Evolutionary conservation across 495 filamentous ascomycete genomes (phyloP), one percentile per base, ranked within the genome.

Genomic region (Podospora australis): DNA sequence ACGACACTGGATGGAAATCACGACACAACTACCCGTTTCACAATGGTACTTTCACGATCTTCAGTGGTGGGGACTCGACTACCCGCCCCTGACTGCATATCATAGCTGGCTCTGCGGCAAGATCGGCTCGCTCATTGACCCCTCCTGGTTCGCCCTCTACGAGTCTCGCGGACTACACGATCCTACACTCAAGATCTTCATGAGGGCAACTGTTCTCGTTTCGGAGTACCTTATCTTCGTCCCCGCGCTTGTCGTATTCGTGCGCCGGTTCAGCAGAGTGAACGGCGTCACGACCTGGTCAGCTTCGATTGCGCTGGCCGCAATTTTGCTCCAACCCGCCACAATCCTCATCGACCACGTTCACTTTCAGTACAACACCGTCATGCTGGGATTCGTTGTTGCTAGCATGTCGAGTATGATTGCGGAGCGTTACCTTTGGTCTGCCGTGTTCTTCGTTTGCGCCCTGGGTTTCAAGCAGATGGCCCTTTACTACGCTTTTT

Each of bases 291-390:
- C 72, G 26, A 75, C 74, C 16, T 94, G 88, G 87, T 85, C 85
- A 19, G 76, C 80, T 42, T 87, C 86, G 0, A 82, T 96, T 51
- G 90, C 92, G 1, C 79, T 97, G 7, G 83, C 84, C 17, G 92
- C 90, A 0, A 83, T 97, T 42, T 74, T 98, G 22, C 83, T 98
- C 77, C 94, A 98, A 57, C 92, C 92, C 5, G 84, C 80, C 1
- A 88, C 86, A 5, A 92, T 96, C 45, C 77, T 98, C 10, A 86
- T 97, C 56, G 92, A 98, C 56, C 91, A 97, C 59, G 87, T 88
- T n/a, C 92, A 98, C 67, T 98, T 98, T 65, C 92, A 98, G 68
- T 98, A 95, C 63, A 98, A 98, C 64, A 92, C 89, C 0, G 90
- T 97, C 42, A 98, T 98, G 92, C 80, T 97, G 4, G 92, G 94